Base-by-base conservation (phyloP, 2,329 filamentous ascomycete species). In the Pestalotiopsis sp. region DNA sequence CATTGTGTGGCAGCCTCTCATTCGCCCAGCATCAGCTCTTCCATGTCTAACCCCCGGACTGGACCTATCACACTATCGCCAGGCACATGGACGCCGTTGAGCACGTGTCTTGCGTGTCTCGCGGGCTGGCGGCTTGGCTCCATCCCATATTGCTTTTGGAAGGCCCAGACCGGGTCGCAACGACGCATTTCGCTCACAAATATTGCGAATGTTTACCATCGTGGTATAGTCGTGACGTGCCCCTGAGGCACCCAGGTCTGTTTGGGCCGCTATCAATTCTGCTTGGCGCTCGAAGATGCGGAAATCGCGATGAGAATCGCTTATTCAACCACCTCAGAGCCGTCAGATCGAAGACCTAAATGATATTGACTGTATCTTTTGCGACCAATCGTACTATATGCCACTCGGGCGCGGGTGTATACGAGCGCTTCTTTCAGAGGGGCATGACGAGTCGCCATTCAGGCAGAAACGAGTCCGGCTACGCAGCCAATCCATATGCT, bases 1-100 rank as follows among this genome's bases (percentile, higher is more conserved):
- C 7, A 66, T 70, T 70, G 76, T 78, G 77, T 78, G 77, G 74
- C 76, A 78, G 66, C 59, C 70, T 64, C 72, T 76, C 67, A 78
- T 78, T 78, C 74, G 77, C 70, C 31, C 31, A 36, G 31, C 31
- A 36, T 36, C 71, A 70, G 71, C 64, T 68, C n/a, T 68, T 73
- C 76, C 75, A 71, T 71, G 61, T 73, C 73, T 72, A 73, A 76
- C 71, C 71, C 76, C 71, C 73, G 68, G 74, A 72, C 72, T 52
- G 45, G 45, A 52, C 17, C 17, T 23, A n/a, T 52, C 73, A 72
- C 76, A 70, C 74, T 74, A 65, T 59, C 65, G 67, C 72, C 70
- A 75, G 73, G 72, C 73, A 71, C 71, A 71, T 71, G 71, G 67
- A 66, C 68, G 71, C 27, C 72, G 70, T 71, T 63, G 20, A 66